Evolutionary conservation across 345 rosid genomes (phyloP), one percentile per base, ranked within the genome.

Genomic region (Linum lewisii): DNA sequence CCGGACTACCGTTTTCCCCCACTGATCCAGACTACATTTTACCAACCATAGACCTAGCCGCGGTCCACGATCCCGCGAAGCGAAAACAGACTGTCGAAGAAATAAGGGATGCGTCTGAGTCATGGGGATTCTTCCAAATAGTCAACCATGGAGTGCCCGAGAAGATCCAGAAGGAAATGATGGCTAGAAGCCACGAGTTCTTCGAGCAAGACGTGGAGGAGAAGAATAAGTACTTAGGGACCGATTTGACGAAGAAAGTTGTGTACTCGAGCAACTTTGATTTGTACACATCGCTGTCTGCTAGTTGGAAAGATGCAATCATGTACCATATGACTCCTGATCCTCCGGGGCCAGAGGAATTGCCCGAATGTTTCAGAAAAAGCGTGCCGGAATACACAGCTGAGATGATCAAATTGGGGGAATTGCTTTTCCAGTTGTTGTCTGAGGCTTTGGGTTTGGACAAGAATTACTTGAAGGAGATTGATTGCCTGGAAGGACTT

Each of bases 141-240:
- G 2, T 53, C 57, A 53, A 53, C 57, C 57, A 53, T 14, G 57
- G 57, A 21, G 7, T 53, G 26, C 57, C 57, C 13, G 57, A 6
- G 13, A 21, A 11, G 3, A 21, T 20, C 7, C 1, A 4, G 25
- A 26, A 53, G 4, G 57, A 22, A 5, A 53, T 53, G 57, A 53
- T 20, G 2, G 57, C 22, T 53, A 26, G 57, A 7, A 13, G 7
- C 24, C 23, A 22, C 16, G 21, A 26, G 24, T 53, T 53, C 24
- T 24, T 20, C 25, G 57, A 53, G 7, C 57, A 2, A 4, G 57
- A 53, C 25, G 24, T 20, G 2, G 57, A 53, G 13, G 2, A 20
- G 57, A 53, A 53, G 57, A 53, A 53, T 7, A 26, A 53, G 21
- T 53, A 5, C 57, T 53, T 3, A 7, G 6, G 23, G 57, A 21